Evolutionary conservation across 75 land plant genomes (phyloP).

Genomic region (Sequoiadendron giganteum): DNA sequence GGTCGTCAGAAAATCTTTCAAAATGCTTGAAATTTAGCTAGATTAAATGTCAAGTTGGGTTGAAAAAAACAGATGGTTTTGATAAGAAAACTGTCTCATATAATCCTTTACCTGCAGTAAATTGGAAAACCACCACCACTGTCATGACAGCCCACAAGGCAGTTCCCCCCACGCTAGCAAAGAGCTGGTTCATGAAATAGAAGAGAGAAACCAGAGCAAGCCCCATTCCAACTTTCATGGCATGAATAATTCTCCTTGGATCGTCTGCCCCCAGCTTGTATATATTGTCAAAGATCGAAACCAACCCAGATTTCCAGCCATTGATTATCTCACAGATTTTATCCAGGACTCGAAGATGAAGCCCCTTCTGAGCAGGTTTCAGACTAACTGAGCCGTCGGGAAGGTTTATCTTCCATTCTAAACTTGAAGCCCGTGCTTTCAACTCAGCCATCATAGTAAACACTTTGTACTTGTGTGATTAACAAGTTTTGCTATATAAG

Average conservation of each 20-base stretch:
- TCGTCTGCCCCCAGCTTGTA: conserved; percentile 20
- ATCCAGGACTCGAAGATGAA: not conserved
- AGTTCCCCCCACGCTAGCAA: conserved; percentile 45
- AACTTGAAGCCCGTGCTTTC: not conserved
- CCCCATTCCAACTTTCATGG: conserved; percentile 57
- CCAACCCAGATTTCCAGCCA: not conserved
- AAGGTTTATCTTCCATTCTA: not conserved
- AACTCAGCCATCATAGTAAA: not conserved
- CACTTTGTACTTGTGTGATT: not conserved
- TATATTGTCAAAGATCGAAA: not conserved
- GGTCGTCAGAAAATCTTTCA: not conserved
- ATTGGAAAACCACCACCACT: conserved; percentile 75
- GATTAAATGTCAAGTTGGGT: too few species aligned
- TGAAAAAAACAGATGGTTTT: too few species aligned
- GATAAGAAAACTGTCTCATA: too few species aligned
- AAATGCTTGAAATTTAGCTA: not conserved
- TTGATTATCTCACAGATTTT: not conserved
- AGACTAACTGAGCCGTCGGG: not conserved
- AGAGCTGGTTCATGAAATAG: conserved; percentile 45
- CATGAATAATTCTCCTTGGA: conserved; percentile 41
- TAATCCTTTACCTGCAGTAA: conserved; percentile 52
- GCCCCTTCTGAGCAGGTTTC: not conserved
- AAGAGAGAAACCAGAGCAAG: conserved; percentile 53
- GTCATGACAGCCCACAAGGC: conserved; percentile 79
- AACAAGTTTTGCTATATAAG: not conserved